Conservation (phyloP, 257 asterid genomes). For the Lavandula angustifolia region DNA sequence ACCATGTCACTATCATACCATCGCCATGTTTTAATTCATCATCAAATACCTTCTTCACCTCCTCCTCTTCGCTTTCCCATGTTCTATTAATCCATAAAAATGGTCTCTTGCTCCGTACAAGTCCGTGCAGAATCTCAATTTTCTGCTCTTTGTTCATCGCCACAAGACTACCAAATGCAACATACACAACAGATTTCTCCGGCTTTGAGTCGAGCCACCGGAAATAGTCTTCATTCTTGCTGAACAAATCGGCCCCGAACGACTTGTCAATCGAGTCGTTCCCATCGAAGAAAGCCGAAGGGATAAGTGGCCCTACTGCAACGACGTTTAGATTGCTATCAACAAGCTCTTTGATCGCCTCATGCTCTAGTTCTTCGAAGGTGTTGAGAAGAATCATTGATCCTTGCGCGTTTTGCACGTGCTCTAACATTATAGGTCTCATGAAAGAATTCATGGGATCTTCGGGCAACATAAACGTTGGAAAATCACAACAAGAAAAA, state of each 20-base stretch:
- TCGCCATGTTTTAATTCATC: conserved; percentile 25
- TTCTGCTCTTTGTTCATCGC: conserved; percentile 42
- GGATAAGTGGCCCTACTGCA: conserved; percentile 57
- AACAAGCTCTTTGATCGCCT: conserved; percentile 34
- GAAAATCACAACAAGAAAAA: conserved; percentile 42
- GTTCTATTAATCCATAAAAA: conserved; percentile 52
- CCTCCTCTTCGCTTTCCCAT: conserved; percentile 34
- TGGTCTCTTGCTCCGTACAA: conserved; percentile 38
- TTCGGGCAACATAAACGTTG: conserved; percentile 41
- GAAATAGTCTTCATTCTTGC: conserved; percentile 33
- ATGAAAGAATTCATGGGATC: conserved; percentile 4
- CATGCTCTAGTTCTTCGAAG: conserved; percentile 51
- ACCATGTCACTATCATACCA: conserved; percentile 60
- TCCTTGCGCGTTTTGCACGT: conserved; percentile 42
- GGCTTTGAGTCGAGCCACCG: conserved; percentile 49
- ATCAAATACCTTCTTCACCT: conserved; percentile 28
- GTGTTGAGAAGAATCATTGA: conserved; percentile 52
- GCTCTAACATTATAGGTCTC: conserved; percentile 38
- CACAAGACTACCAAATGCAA: conserved; percentile 59
- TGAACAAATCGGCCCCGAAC: conserved; percentile 50
- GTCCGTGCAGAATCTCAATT: conserved; percentile 47
- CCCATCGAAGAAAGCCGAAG: conserved; percentile 45
- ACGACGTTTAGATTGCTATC: conserved; percentile 33
- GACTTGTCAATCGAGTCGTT: conserved; percentile 40
- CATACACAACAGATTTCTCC: conserved; percentile 49